phyloP scores from a whole-genome alignment of 495 filamentous ascomycete genomes.

The Lasiosphaeris hirsuta region DNA sequence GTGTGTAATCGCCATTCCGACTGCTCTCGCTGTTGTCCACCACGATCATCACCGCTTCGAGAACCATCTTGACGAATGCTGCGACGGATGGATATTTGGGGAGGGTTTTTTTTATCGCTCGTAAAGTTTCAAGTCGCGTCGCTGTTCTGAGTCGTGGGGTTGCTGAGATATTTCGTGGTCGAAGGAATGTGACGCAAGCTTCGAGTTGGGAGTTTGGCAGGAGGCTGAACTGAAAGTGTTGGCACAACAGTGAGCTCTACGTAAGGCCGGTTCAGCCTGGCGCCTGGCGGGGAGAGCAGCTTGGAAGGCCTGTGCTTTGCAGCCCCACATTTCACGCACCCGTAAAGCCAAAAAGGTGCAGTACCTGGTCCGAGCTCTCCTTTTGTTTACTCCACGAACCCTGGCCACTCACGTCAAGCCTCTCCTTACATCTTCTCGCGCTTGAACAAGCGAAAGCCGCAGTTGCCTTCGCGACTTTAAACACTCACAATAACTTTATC shows the following conservation, averaged over 20 bases:
- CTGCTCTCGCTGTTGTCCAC: conserved; percentile 98
- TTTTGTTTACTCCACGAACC: conserved; percentile 37
- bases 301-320: background rate
- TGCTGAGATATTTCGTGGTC: background rate
- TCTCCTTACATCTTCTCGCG: conserved; percentile 4
- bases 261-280: conserved; percentile 28
- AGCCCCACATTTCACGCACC: background rate
- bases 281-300: background rate
- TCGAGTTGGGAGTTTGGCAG: conserved; percentile 3
- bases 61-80: conserved; percentile 47
- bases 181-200: background rate
- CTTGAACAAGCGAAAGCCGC: background rate
- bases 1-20: conserved; percentile 93
- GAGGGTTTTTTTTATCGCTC: too few relatives aligned
- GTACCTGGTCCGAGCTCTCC: conserved; percentile 9
- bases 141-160: too few relatives aligned
- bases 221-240: conserved; percentile 6
- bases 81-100: too few relatives aligned
- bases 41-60: conserved; percentile 64
- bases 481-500: background rate
- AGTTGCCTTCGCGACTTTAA: background rate
- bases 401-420: conserved; percentile 29
- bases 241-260: conserved; percentile 16
- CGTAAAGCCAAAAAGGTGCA: background rate
- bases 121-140: too few relatives aligned